Evolutionary conservation across 441 rosid species (phyloP).

Genomic region (Bruguiera hainesii): DNA sequence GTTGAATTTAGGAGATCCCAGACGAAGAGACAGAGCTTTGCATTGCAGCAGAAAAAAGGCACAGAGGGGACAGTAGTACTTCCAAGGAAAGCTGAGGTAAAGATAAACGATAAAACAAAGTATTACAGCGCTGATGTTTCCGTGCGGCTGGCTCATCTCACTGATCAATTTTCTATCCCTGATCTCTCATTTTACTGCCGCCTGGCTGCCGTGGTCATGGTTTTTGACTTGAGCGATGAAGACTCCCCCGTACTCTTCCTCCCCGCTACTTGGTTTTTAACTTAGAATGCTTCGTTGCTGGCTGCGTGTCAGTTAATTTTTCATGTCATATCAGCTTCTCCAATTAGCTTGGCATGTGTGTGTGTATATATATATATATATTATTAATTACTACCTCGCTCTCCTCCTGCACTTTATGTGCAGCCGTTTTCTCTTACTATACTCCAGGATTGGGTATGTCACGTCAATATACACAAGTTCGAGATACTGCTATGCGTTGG

Average conservation of each 20-base stretch:
- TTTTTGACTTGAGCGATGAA: constrained; percentile 74
- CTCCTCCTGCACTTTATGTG: constrained; percentile 22
- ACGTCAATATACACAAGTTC: constrained; percentile 48
- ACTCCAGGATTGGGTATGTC: constrained; percentile 68
- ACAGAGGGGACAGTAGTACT: no score
- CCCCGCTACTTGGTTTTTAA: background rate
- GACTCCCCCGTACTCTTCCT: background rate
- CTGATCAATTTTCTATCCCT: constrained; percentile 40
- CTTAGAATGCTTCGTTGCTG: constrained; percentile 1
- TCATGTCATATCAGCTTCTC: background rate
- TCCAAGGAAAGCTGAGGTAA: no score
- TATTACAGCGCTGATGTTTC: constrained; percentile 88
- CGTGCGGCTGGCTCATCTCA: constrained; percentile 67
- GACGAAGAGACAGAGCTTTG: no score
- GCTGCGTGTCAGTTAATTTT: background rate
- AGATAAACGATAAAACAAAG: constrained; percentile 43
- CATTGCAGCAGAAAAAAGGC: no score
- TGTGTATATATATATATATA: background rate
- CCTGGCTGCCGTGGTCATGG: constrained; percentile 76
- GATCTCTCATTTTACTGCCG: constrained; percentile 38
- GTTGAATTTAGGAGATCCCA: no score
- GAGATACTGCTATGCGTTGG: constrained; percentile 76
- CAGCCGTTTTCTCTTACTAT: constrained; percentile 69
- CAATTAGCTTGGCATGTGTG: background rate
- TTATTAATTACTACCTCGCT: background rate